Evolutionary conservation across 164 flowering plant species (phyloP).

Genomic region (Taxillus chinensis): DNA sequence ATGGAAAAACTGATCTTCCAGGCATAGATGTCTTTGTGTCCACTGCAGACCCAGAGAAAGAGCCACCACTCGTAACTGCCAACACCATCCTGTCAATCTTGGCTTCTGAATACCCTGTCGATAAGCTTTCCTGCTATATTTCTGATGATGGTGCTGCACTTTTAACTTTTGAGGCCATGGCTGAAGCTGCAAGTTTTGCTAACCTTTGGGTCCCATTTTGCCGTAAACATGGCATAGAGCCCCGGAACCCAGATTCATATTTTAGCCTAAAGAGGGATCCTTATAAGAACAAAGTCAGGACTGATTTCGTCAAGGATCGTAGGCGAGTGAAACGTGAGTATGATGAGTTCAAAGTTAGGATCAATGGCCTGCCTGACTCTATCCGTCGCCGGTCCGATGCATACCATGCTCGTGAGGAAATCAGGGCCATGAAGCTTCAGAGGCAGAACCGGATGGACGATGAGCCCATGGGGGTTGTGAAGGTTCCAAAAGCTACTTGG

Average conservation of each 20-base stretch:
- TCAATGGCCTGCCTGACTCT: conserved; percentile 61
- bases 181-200: conserved; percentile 74
- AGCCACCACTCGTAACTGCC: conserved; percentile 73
- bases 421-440: conserved; percentile 51
- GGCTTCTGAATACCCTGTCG: conserved; percentile 62
- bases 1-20: conserved; percentile 82
- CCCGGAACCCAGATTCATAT: conserved; percentile 64
- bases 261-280: conserved; percentile 64
- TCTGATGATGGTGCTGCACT: conserved; percentile 81
- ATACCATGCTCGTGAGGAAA: conserved; percentile 57
- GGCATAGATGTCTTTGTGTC: conserved; percentile 81
- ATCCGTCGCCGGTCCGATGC: conserved; percentile 71
- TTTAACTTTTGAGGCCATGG: conserved; percentile 70
- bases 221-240: conserved; percentile 61
- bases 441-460: conserved; percentile 28
- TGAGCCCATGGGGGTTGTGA: conserved; percentile 38
- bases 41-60: conserved; percentile 87
- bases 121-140: conserved; percentile 65
- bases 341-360: conserved; percentile 70
- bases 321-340: conserved; percentile 69
- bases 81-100: conserved; percentile 63
- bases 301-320: conserved; percentile 68
- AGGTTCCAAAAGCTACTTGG: conserved; percentile 70
- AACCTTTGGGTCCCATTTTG: conserved; percentile 68
- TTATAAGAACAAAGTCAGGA: conserved; percentile 49